Evolutionary conservation across 140 eudicot genomes (phyloP).

Genomic region (Cichorium intybus): DNA sequence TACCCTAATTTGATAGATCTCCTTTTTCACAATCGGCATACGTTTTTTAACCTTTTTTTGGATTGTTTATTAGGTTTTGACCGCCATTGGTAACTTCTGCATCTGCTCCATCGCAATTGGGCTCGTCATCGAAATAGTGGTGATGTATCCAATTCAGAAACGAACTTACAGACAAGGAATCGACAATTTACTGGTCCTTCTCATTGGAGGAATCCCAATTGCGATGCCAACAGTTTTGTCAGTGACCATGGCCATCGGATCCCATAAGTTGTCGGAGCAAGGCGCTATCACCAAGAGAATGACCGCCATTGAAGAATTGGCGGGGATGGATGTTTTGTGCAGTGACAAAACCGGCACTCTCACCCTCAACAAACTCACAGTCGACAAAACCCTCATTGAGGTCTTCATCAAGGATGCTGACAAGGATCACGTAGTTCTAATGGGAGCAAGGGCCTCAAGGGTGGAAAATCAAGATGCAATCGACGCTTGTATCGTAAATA

Average conservation of each 20-base stretch:
- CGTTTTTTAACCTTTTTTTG: neutral
- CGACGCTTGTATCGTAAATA: slow-evolving; percentile 89
- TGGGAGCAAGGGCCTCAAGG: slow-evolving; percentile 92
- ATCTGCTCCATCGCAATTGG: slow-evolving; percentile 84
- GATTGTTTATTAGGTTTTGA: slow-evolving; percentile 54
- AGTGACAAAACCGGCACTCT: slow-evolving; percentile 98
- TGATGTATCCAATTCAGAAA: slow-evolving; percentile 93
- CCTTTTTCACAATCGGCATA: neutral
- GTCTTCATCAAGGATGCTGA: slow-evolving; percentile 57
- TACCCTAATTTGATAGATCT: neutral
- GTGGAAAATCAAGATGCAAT: slow-evolving; percentile 97
- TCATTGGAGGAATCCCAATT: slow-evolving; percentile 95
- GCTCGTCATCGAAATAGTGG: slow-evolving; percentile 61
- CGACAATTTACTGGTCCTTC: slow-evolving; percentile 80
- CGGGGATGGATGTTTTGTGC: slow-evolving; percentile 96
- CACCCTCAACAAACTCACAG: slow-evolving; percentile 85
- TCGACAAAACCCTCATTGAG: slow-evolving; percentile 80
- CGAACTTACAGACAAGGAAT: slow-evolving; percentile 80
- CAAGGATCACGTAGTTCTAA: slow-evolving; percentile 57
- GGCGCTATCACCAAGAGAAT: slow-evolving; percentile 98
- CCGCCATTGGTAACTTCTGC: slow-evolving; percentile 95
- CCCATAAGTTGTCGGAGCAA: slow-evolving; percentile 82
- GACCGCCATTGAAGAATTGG: slow-evolving; percentile 98
- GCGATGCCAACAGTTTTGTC: slow-evolving; percentile 98
- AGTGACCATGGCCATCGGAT: slow-evolving; percentile 96